phyloP scores from a whole-genome alignment of 1,284 basidiomycete genomes.

The Singerocomus rubriflavus region DNA sequence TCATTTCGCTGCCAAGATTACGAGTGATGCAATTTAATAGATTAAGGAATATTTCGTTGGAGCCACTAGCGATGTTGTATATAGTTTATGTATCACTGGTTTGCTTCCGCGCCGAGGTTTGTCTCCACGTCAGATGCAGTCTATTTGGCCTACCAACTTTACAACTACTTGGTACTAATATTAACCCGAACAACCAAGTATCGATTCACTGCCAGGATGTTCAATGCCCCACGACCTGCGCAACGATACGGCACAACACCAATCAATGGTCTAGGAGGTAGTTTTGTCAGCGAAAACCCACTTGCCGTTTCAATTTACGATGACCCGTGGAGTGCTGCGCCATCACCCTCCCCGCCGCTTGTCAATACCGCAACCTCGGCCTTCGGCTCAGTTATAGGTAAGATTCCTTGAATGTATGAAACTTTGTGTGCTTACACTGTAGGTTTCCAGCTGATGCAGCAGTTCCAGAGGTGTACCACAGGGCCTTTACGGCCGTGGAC shows the following conservation, averaged over 20 bases:
- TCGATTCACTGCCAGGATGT: constrained; percentile 45
- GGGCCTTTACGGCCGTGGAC: constrained; percentile 72
- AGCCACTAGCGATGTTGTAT: constrained; percentile 19
- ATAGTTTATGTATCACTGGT: constrained; percentile 25
- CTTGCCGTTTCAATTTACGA: constrained; percentile 73
- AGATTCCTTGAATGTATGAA: constrained; percentile 1
- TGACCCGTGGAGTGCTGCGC: constrained; percentile 85
- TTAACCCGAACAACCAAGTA: constrained; percentile 10
- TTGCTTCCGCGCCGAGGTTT: constrained; percentile 7
- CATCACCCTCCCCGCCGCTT: constrained; percentile 71
- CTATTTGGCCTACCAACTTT: constrained; percentile 15
- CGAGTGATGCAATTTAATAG: constrained; percentile 36
- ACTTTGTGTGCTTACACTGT: constrained; percentile 11
- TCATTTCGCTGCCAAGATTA: constrained; percentile 77
- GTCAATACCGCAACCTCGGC: constrained; percentile 45
- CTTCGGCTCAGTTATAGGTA: constrained; percentile 71
- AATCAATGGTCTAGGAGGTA: constrained; percentile 59
- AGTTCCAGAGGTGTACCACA: constrained; percentile 75
- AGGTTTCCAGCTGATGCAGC: constrained; percentile 60
- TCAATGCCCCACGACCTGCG: constrained; percentile 71
- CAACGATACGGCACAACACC: constrained; percentile 61
- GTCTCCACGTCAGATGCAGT: background rate
- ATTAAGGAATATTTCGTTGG: constrained; percentile 16
- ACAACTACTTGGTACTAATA: constrained; percentile 7
- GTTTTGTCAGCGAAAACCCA: constrained; percentile 75